phyloP scores from a whole-genome alignment of 2,329 filamentous ascomycete species.

The Epicoccum sorghinum region DNA sequence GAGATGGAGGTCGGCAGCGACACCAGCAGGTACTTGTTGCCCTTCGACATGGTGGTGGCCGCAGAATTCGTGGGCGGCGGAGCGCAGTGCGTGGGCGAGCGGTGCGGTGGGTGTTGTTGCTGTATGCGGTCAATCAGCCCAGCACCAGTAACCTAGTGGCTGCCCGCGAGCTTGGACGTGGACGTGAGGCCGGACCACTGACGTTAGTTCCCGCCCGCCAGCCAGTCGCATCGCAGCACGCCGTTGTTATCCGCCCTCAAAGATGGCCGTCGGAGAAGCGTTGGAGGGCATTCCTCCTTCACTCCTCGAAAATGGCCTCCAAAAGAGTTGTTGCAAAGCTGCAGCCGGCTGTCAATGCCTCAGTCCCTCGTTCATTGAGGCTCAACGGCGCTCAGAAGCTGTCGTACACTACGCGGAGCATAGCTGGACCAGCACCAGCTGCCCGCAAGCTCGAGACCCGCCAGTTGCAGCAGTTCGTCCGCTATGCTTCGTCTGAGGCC shows the following conservation, averaged over 20 bases:
- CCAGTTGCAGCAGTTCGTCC: conserved; percentile 24
- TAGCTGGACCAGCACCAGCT: conserved; percentile 27
- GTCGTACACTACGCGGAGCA: conserved; percentile 19
- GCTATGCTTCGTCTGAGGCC: conserved; percentile 39
- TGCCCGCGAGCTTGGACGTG: conserved; percentile 1
- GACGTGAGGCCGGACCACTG: background rate
- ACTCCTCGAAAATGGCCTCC: conserved; percentile 37
- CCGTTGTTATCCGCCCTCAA: conserved; percentile 25
- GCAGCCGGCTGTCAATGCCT: conserved; percentile 35
- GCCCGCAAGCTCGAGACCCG: conserved; percentile 32
- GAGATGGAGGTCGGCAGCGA: conserved; percentile 89
- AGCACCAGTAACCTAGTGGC: conserved; percentile 1
- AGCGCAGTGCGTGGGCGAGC: conserved; percentile 20
- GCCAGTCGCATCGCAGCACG: background rate
- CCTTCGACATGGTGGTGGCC: conserved; percentile 50
- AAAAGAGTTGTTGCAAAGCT: conserved; percentile 32
- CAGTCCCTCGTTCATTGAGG: conserved; percentile 21
- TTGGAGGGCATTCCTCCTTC: conserved; percentile 15
- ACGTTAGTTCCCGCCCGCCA: background rate
- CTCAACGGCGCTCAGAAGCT: conserved; percentile 20
- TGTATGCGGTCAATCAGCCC: conserved; percentile 17
- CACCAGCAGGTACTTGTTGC: conserved; percentile 78
- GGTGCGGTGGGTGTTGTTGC: conserved; percentile 24
- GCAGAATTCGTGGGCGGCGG: conserved; percentile 16
- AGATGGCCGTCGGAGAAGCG: conserved; percentile 16